Evolutionary conservation across 345 rosid species (phyloP).

Genomic region (Pelargonium nanum): DNA sequence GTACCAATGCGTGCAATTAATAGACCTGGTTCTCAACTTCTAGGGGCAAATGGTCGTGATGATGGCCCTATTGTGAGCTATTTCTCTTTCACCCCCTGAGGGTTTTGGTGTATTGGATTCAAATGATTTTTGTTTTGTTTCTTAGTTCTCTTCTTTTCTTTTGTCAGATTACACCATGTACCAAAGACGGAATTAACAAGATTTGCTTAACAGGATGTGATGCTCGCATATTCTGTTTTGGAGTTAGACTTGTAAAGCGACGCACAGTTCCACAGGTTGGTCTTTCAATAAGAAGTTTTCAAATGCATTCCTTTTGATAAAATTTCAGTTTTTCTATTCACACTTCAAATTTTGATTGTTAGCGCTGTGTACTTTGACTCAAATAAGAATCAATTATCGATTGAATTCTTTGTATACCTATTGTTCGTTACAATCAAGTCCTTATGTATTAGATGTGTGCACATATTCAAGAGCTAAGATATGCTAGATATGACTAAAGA

Average conservation of each 20-base stretch:
- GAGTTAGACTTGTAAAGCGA: slow-evolving; percentile 76
- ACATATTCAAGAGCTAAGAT: neutral
- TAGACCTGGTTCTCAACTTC: slow-evolving; percentile 80
- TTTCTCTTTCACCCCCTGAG: slow-evolving; percentile 2
- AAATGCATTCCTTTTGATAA: neutral
- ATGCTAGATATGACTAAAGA: neutral
- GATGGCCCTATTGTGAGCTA: slow-evolving; percentile 87
- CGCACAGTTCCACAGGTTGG: slow-evolving; percentile 72
- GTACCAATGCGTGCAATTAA: slow-evolving; percentile 64
- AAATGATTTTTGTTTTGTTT: neutral
- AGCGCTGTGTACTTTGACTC: neutral
- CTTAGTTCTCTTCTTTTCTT: slow-evolving; percentile 8
- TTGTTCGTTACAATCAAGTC: too few relatives aligned
- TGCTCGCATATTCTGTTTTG: slow-evolving; percentile 77
- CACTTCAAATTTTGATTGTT: neutral
- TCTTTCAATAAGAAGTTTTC: neutral
- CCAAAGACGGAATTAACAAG: slow-evolving; percentile 75
- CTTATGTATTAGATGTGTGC: too few relatives aligned
- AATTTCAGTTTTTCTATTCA: too few relatives aligned
- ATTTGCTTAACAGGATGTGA: slow-evolving; percentile 71
- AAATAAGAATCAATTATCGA: too few relatives aligned
- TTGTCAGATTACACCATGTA: slow-evolving; percentile 58
- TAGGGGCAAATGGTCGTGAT: slow-evolving; percentile 95
- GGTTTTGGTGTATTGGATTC: neutral
- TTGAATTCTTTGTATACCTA: neutral